Base-by-base conservation (phyloP, 768 basidiomycete species). In the Austroboletus festivus region DNA sequence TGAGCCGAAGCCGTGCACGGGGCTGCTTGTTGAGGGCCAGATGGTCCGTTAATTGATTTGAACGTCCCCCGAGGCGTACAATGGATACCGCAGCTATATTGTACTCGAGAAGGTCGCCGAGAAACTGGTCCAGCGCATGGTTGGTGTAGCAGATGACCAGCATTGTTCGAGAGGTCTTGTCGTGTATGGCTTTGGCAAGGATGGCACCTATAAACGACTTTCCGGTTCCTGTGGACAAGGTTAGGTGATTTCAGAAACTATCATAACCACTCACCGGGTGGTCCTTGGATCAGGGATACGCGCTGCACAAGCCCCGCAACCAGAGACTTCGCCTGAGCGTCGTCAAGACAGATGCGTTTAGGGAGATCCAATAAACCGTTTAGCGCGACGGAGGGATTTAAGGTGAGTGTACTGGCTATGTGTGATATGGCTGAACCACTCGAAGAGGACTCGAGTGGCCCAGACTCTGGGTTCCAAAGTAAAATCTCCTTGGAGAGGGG, bases 101-200 rank as follows among this genome's bases (percentile, higher is more conserved):
- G 24, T 81, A 80, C 18, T 73, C 71, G 2, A 86, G 58, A 2
- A 88, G 73, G 45, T 82, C 79, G 20, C 79, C 77, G 4, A 88
- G 71, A 46, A 88, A 82, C 43, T 85, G 80, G 51, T 87, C 85
- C 0, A 88, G 74, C 0, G 86, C 85, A 38, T 88, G 86, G 48
- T 88, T 88, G 1, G 85, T 88, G 52, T 79, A 86, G 53, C 84
- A 86, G 16, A 85, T 80, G 1, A 86, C 82, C 4, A 87, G 75
- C 20, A 88, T 85, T 0, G 60, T 79, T 43, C 73, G 68, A 0
- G 55, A 16, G 0, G 77, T 77, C 45, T 64, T 63, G 13, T 79
- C 74, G 38, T 85, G 75, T 5, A 85, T 62, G 4, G 75, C 67
- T 54, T 85, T 86, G 0, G 82, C 83, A 0, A 86, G 64, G 1